phyloP scores from a whole-genome alignment of 768 basidiomycete species.

The Russula dissimulans region DNA sequence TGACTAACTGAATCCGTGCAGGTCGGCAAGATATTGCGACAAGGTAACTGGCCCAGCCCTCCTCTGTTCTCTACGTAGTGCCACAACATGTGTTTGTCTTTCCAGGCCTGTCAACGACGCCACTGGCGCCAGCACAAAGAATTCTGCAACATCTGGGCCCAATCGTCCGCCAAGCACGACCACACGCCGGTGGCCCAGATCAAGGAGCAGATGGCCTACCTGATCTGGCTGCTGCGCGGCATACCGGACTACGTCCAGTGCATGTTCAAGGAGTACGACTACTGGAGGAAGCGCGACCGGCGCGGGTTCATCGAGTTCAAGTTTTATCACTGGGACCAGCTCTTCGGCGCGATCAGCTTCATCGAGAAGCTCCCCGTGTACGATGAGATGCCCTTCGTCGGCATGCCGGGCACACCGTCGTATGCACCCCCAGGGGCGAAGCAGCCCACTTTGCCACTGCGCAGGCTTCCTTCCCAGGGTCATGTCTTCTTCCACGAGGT shows the following conservation, averaged over 20 bases:
- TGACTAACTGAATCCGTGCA: background rate
- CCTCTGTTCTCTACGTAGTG: background rate
- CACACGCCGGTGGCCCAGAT: slow-evolving; percentile 19
- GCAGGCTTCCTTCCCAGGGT: slow-evolving; percentile 4
- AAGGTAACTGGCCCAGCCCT: background rate
- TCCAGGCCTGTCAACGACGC: slow-evolving; percentile 17
- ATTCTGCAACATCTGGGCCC: slow-evolving; percentile 19
- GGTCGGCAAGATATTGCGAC: slow-evolving; percentile 18
- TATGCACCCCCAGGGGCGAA: slow-evolving; percentile 1
- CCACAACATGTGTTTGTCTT: background rate
- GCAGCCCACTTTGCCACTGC: slow-evolving; percentile 8
- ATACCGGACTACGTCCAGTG: slow-evolving; percentile 13
- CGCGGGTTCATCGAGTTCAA: slow-evolving; percentile 21
- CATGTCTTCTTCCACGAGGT: slow-evolving; percentile 7
- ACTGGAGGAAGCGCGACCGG: slow-evolving; percentile 6
- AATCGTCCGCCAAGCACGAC: slow-evolving; percentile 13
- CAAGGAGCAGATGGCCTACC: slow-evolving; percentile 19
- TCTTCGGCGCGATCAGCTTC: slow-evolving; percentile 14
- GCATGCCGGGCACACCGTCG: slow-evolving; percentile 20
- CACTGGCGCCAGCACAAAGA: slow-evolving; percentile 21
- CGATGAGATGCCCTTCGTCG: slow-evolving; percentile 4
- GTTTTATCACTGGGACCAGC: slow-evolving; percentile 20
- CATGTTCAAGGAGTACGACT: slow-evolving; percentile 17
- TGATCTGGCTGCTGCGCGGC: slow-evolving; percentile 22
- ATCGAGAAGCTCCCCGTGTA: slow-evolving; percentile 10